Evolutionary conservation across 805 yeast species (phyloP), one percentile per base, ranked within the genome.

Genomic region (Candida ulmi): DNA sequence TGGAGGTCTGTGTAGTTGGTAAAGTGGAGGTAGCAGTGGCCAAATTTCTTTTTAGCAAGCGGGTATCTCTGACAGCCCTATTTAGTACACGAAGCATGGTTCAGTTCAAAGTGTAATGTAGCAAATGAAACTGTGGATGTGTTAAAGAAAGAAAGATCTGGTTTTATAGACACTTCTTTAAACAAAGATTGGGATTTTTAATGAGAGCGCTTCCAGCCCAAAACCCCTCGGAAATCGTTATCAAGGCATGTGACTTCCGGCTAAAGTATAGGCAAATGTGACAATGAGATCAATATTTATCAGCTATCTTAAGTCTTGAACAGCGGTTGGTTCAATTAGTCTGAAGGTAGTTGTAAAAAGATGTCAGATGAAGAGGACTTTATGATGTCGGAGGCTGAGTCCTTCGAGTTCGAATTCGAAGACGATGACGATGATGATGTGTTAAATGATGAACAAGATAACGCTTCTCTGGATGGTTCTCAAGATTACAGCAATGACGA

Each of bases 1-100:
- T 77, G 2, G 96, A 77, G 9, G 88, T 84, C 57, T 72, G 66
- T 24, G 87, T 77, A 24, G 61, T 57, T 18, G 80, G 74, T 24
- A 60, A 36, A 8, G 6, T 8, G 11, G 36, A 18, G 8, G 34
- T 5, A 31, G 30, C 11, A 13, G 30, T 30, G 16, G 39, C 39
- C n/a, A 36, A 17, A 25, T 13, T 36, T 36, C 39, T 36, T 8
- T 3, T 24, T 4, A 17, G 15, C 13, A 4, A 8, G 18, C 19
- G 21, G 3, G 16, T 21, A 12, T 30, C 17, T 4, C 29, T 5
- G 9, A 11, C 12, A 8, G 34, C 18, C 7, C 16, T n/a, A 8
- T n/a, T 5, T n/a, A 19, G 12, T 8, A 19, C 7, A 4, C 34
- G 34, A 19, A 31, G 26, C 34, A 31, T 31, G 8, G 5, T 19